Evolutionary conservation across 202 grass and related monocot genomes (phyloP), one percentile per base, ranked within the genome.

Genomic region (Hordeum pubiflorum): DNA sequence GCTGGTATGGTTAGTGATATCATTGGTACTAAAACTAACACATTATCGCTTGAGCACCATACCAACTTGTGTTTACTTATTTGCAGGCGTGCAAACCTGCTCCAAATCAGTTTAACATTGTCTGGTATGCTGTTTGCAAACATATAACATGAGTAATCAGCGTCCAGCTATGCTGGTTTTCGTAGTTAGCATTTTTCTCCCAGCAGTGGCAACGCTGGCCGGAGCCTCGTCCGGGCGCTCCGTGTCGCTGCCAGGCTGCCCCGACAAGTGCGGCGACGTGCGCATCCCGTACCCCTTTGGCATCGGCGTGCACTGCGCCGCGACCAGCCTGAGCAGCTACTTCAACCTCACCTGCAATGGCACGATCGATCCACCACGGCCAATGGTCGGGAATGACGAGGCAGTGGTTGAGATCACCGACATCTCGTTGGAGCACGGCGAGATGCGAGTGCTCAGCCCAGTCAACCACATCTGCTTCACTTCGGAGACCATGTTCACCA

Each of bases 381-480:
- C 64, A 68, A 40, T 68, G 36, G 36, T 68, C 4, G 36, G 64
- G 9, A n/a, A 68, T 20, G 14, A 36, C 9, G 61, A 64, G 4
- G 34, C 9, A 1, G 17, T 5, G 10, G 36, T 39, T 40, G 64
- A 68, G 64, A 21, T 68, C 64, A n/a, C 34, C 9, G n/a, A 13
- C 36, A 68, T 68, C 64, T 68, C 64, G 21, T 34, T 68, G 10
- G 64, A 68, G 64, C 64, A 68, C 0, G 36, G 34, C 0, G 66
- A 69, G 66, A 69, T 69, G 38, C 38, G 66, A 0, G 66, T 69
- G 66, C 38, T 69, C 66, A 69, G 37, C 66, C 38, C 66, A 1
- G 36, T 69, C 66, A 69, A 69, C 5, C 38, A 69, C 66, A 69
- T 69, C 20, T 69, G 66, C 66, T 69, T 69, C 66, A 69, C 20